These are phyloP conservation scores for Ramularia endophylla DNA, from an alignment of 2,329 filamentous ascomycete species.

Conservation along the genomic window DNA sequence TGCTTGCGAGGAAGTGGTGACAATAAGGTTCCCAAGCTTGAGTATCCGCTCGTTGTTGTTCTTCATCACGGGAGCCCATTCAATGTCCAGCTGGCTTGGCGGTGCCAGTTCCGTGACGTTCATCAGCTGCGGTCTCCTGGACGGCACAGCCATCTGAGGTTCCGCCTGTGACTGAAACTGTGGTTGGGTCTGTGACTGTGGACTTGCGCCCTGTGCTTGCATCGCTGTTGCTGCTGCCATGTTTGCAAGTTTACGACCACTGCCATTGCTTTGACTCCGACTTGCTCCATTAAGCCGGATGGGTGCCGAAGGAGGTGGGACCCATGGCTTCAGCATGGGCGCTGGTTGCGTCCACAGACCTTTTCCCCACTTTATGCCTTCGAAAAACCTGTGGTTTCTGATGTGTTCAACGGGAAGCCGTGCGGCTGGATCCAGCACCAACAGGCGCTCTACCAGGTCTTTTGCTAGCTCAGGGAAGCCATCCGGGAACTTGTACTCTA, in stretches of 20 bases:
- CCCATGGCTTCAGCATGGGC: slow-evolving; percentile 77
- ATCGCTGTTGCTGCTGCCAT: slow-evolving; percentile 18
- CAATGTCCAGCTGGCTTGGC: slow-evolving; percentile 94
- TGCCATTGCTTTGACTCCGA: slow-evolving; percentile 7
- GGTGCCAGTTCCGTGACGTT: slow-evolving; percentile 94
- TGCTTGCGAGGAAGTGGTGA: slow-evolving; percentile 64
- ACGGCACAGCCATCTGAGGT: slow-evolving; percentile 7
- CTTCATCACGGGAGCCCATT: slow-evolving; percentile 95
- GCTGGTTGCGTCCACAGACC: slow-evolving; percentile 84
- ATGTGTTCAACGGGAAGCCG: slow-evolving; percentile 91
- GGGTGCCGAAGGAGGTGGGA: slow-evolving; percentile 50
- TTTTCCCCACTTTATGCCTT: slow-evolving; percentile 77
- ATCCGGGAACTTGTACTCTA: slow-evolving; percentile 89
- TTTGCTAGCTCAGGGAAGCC: slow-evolving; percentile 82
- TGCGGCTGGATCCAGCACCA: slow-evolving; percentile 80
- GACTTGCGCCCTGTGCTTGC: slow-evolving; percentile 1
- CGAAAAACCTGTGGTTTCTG: slow-evolving; percentile 93
- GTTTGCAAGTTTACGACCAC: slow-evolving; percentile 11
- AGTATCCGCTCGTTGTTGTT: slow-evolving; percentile 88
- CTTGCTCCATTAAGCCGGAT: slow-evolving; percentile 27
- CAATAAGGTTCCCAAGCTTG: slow-evolving; percentile 85
- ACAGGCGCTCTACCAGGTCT: slow-evolving; percentile 81
- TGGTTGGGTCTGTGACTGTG: slow-evolving; percentile 23
- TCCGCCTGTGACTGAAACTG: background rate
- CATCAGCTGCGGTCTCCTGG: slow-evolving; percentile 58